Base-by-base conservation (phyloP, 768 basidiomycete genomes). In the Lactarius pseudohatsudake region DNA sequence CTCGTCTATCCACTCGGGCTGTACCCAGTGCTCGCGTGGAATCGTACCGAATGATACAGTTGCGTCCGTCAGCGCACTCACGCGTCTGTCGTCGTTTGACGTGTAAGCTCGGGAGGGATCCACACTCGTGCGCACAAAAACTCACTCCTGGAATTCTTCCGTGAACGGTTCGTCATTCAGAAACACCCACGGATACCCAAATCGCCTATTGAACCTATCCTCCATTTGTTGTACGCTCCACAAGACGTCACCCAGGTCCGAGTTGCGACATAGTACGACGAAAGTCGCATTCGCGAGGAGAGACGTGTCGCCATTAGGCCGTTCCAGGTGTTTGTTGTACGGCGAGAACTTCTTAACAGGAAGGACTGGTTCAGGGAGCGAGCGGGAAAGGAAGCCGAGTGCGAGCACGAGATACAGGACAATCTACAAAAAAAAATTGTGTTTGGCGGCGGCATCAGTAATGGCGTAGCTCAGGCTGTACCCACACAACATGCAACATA, bases 151-250 rank as follows among this genome's bases (percentile, higher is more conserved):
- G 77, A 96, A 94, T 30, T 84, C 82, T 1, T 89, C 85, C 20
- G 82, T 80, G 76, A 96, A 96, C 0, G 85, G 84, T 66, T 85
- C 85, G 57, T 98, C 94, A 74, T 96, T 96, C 67, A 98, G 79
- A 77, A 96, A 90, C 22, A 93, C 88, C 75, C 91, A 96, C 7
- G 92, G 91, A 72, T 96, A 96, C 22, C 84, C 81, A 71, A 85
- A 91, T 67, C 81, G 84, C 56, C 80, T 79, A 77, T 97, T 97
- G 79, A 96, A 96, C 41, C 91, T 80, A 74, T 92, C 89, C 77
- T 98, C 96, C 78, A 93, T 78, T 75, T 91, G 84, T 69, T 84
- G 83, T 71, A 94, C 86, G 69, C 87, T 89, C 54, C 79, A 77
- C 64, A 89, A 76, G 58, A 87, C 82, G 26, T 82, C 81, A 22